Conservation (phyloP, 179 eudicot species). For the Beta lomatogona region DNA sequence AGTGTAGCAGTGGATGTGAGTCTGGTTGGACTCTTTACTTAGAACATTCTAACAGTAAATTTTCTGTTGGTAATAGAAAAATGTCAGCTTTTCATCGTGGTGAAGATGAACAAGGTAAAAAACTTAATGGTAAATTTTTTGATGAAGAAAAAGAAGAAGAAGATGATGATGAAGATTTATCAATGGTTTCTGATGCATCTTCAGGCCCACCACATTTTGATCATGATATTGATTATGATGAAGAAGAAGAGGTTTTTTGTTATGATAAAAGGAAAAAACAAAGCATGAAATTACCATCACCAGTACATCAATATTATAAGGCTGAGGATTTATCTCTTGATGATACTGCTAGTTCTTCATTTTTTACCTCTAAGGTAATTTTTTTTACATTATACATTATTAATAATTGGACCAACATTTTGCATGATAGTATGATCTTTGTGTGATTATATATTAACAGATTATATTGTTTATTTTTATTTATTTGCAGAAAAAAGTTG, state of each 20-base stretch:
- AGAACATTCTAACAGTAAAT: constrained; percentile 25
- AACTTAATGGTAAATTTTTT: not conserved
- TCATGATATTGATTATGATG: constrained; percentile 19
- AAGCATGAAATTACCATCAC: constrained; percentile 12
- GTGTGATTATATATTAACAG: too few relatives aligned
- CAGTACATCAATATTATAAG: not conserved
- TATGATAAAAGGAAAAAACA: constrained; percentile 1
- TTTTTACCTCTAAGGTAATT: constrained; percentile 31
- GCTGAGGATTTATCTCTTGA: constrained; percentile 26
- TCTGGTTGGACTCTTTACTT: constrained; percentile 44
- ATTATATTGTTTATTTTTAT: too few relatives aligned
- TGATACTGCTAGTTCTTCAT: constrained; percentile 42
- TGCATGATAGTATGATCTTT: not conserved
- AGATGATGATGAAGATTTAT: constrained; percentile 37
- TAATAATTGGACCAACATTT: constrained; percentile 8
- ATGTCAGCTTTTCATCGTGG: not conserved
- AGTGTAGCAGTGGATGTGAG: constrained; percentile 35
- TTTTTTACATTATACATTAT: not conserved
- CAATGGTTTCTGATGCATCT: constrained; percentile 46
- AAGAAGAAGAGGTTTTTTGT: not conserved
- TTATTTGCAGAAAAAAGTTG: constrained; percentile 19
- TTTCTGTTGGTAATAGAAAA: not conserved
- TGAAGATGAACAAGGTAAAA: not conserved
- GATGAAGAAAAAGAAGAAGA: constrained; percentile 10
- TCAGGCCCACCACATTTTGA: constrained; percentile 44